These are phyloP conservation scores for Aspergillus spinulosporus DNA, from an alignment of 2,329 filamentous ascomycete genomes.

Conservation along the genomic window DNA sequence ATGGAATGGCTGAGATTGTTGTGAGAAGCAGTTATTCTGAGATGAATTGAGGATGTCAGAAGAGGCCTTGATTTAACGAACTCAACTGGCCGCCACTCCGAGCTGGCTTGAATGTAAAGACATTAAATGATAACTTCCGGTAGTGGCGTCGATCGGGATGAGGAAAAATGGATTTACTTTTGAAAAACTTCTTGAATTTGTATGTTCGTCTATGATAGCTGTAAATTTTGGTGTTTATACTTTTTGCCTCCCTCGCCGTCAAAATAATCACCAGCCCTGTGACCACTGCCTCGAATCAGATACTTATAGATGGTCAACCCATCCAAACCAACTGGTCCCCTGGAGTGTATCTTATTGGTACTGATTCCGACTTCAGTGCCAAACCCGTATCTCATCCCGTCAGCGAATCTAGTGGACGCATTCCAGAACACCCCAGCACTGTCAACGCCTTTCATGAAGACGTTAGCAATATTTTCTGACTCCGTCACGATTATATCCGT, in stretches of 20 bases:
- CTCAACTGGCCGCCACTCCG: not conserved
- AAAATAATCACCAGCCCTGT: constrained; percentile 73
- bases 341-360: constrained; percentile 96
- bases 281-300: constrained; percentile 78
- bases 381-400: constrained; percentile 96
- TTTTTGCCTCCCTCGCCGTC: constrained; percentile 53
- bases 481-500: constrained; percentile 87
- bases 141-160: constrained; percentile 19
- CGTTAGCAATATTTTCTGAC: constrained; percentile 66
- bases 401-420: constrained; percentile 87
- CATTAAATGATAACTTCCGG: constrained; percentile 12
- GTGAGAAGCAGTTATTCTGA: constrained; percentile 5
- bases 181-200: constrained; percentile 6
- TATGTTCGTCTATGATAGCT: constrained; percentile 18
- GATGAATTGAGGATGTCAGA: not conserved
- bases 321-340: constrained; percentile 90
- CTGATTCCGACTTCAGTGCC: constrained; percentile 97
- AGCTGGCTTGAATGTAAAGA: constrained; percentile 10
- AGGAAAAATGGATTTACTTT: constrained; percentile 20
- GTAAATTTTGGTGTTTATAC: constrained; percentile 58
- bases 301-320: constrained; percentile 98
- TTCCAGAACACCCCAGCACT: constrained; percentile 97
- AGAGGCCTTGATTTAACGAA: not conserved
- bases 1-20: constrained; percentile 12
- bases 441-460: constrained; percentile 83